These are phyloP conservation scores for Exophiala alcalophila DNA, from an alignment of 2,329 filamentous ascomycete species.

Conservation along the genomic window DNA sequence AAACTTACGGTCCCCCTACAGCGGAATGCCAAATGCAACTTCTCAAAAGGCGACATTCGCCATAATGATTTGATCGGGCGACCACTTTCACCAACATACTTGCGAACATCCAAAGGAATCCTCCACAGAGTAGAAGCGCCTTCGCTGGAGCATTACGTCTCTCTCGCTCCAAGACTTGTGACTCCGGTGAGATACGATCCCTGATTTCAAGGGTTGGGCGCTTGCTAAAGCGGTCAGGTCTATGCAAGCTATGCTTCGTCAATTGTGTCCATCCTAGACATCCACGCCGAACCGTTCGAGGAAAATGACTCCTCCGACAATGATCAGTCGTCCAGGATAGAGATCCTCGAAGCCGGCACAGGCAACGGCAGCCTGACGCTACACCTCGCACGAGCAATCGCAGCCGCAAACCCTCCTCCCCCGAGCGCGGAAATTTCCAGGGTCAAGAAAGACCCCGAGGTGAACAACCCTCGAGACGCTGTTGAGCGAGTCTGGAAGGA, in stretches of 20 bases:
- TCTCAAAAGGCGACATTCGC: constrained; percentile 34
- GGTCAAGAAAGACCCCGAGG: constrained; percentile 35
- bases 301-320: constrained; percentile 24
- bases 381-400: constrained; percentile 70
- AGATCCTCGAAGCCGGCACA: constrained; percentile 80
- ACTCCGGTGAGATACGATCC: constrained; percentile 67
- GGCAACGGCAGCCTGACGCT: constrained; percentile 79
- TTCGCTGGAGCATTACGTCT: constrained; percentile 70
- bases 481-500: constrained; percentile 39
- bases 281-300: constrained; percentile 55
- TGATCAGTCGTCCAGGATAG: constrained; percentile 48
- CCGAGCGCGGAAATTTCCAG: constrained; percentile 37
- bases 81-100: constrained; percentile 28
- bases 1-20: constrained; percentile 44
- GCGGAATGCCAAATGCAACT: constrained; percentile 36
- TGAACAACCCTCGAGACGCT: background rate
- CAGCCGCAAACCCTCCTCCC: constrained; percentile 61
- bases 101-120: constrained; percentile 13
- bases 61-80: constrained; percentile 63
- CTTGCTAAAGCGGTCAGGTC: too few relatives aligned
- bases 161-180: constrained; percentile 65
- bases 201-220: too few relatives aligned
- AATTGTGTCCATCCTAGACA: constrained; percentile 72
- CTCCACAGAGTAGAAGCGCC: constrained; percentile 40
- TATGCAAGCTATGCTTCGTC: constrained; percentile 73